Base-by-base conservation (phyloP, 2,329 filamentous ascomycete species). In the Phyllosticta paracitricarpa region DNA sequence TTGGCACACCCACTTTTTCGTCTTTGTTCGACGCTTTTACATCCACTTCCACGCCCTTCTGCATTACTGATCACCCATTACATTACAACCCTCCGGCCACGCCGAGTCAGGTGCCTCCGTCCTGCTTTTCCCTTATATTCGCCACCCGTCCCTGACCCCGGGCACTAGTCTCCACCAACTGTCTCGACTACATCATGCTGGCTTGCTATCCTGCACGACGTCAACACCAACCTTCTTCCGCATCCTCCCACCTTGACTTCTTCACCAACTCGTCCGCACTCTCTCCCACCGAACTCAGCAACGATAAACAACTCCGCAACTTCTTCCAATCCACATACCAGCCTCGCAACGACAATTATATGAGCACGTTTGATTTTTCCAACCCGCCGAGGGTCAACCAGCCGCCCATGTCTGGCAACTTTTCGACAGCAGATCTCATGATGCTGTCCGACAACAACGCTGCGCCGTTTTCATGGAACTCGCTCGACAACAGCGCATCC, bases 371-470 rank as follows among this genome's bases (percentile, higher is more conserved):
- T 65, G 68, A 71, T 64, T 72, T 71, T 61, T 64, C 68, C 56
- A 73, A 71, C 61, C 74, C 74, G 57, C 65, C 75, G 63, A 68
- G 73, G 61, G 70, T 76, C 30, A 73, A 75, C 63, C 73, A 75
- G 63, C 74, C 73, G 64, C 74, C 73, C 24, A 62, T 69, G 35
- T 58, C 68, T 7, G 65, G 68, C 35, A 62, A 28, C 58, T 73
- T 69, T 61, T 61, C 68, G 25, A 55, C 55, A 22, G 35, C 56
- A 51, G 70, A 71, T 60, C 54, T 70, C 17, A 63, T 69, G 52
- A 72, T 74, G 71, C 17, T 48, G 12, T 48, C 40, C 12, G 66
- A 65, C 66, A 67, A 64, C 63, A 64, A 58, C 61, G 63, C 66
- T 17, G 68, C 66, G 54, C 63, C 71, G 33, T 66, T 71, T 58